Base-by-base conservation (phyloP, 2,329 filamentous ascomycete genomes). In the Podosphaera fusca region DNA sequence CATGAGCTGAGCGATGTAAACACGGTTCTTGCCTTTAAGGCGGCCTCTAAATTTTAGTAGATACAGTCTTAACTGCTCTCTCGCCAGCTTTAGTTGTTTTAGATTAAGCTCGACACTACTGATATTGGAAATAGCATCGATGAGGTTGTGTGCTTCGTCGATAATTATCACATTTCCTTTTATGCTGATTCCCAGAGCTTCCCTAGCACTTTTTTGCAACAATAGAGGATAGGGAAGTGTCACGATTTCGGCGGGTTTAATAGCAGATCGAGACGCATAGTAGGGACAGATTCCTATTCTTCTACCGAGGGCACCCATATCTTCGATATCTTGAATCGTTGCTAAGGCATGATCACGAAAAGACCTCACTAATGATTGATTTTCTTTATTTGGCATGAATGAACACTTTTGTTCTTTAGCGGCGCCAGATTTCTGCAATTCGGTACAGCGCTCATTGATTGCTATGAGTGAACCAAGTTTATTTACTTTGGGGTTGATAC, bases 101-200 rank as follows among this genome's bases (percentile, higher is more conserved):
- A 94, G 72, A 2, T 79, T 79, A 29, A 96, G 76, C 40, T 85
- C 80, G 0, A 87, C 80, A 0, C 89, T 89, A 67, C 95, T 82
- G 38, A 95, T 92, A 51, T 82, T 84, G 14, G 87, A 79, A 51
- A 98, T 87, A 0, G 90, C 88, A 67, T 95, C 89, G 84, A 95
- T 95, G 56, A 98, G 78, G 66, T 98, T 98, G 67, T 98, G 92
- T 0, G 92, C 92, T 72, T 98, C 92, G 63, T 98, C 92, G 53
- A 98, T 86, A 33, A 98, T 85, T n/a, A 98, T 81, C 0, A 98
- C 75, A 65, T 94, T 92, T 4, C 82, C 81, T 63, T 94, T 88
- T 7, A 98, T 70, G 31, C 84, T 90, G 49, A 98, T 81, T 0
- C 85, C 84, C 0, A 98, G 74, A 0, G 92, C 88, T 59, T 96